Evolutionary conservation across 169 alveolate species (phyloP).

Genomic region (Eimeria necatrix): DNA sequence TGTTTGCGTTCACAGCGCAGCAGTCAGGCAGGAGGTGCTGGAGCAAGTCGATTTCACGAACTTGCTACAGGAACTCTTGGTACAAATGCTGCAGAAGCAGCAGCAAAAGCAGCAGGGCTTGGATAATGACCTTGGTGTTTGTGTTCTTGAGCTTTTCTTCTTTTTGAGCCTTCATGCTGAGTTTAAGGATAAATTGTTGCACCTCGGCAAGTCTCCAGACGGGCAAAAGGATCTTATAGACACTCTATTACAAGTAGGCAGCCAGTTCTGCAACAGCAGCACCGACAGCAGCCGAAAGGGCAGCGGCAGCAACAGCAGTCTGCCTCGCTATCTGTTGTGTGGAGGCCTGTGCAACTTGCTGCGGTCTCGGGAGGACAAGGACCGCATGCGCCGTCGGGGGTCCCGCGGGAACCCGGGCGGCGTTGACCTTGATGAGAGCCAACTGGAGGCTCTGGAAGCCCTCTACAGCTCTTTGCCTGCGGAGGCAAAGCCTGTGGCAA

Average conservation of each 20-base stretch:
- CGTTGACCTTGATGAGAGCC: conserved; percentile 58
- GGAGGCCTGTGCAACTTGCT: conserved; percentile 75
- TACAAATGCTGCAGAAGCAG: background rate
- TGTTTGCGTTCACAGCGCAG: conserved; percentile 47
- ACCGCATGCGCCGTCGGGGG: conserved; percentile 12
- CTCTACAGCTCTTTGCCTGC: conserved; percentile 53
- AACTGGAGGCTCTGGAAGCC: conserved; percentile 55
- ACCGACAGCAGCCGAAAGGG: conserved; percentile 51
- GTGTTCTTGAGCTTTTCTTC: conserved; percentile 49
- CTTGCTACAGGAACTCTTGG: conserved; percentile 54
- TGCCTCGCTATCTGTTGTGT: conserved; percentile 49
- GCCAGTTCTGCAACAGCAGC: conserved; percentile 57
- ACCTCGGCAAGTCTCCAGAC: background rate
- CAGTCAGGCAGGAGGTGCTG: conserved; percentile 22
- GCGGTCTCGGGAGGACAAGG: conserved; percentile 65
- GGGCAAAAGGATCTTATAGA: background rate
- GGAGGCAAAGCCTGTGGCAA: conserved; percentile 60
- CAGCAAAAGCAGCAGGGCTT: conserved; percentile 30
- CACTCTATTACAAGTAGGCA: conserved; percentile 31
- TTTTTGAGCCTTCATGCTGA: conserved; percentile 62
- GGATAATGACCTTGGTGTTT: background rate
- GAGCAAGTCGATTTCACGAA: conserved; percentile 36
- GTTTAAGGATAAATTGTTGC: conserved; percentile 24
- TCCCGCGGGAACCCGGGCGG: background rate
- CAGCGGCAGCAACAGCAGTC: conserved; percentile 56